Evolutionary conservation across 2,329 filamentous ascomycete species (phyloP).

Genomic region (Cordyceps fumosorosea): DNA sequence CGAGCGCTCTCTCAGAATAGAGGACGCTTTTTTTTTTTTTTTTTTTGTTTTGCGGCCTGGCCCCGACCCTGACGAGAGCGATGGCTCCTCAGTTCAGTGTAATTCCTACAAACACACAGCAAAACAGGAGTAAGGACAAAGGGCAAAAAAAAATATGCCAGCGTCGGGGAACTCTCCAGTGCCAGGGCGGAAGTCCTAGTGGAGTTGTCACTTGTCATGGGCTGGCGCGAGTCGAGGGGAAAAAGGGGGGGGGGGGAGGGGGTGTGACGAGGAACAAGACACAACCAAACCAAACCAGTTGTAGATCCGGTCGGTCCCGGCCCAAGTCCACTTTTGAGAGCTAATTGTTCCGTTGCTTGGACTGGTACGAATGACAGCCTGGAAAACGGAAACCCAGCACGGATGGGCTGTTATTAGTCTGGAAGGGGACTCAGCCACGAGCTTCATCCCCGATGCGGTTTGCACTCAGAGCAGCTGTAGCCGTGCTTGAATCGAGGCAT

Average conservation of each 20-base stretch:
- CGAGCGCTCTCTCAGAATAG: not conserved
- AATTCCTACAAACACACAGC: no score
- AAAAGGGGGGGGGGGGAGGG: not conserved
- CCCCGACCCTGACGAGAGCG: not conserved
- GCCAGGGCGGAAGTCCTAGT: not conserved
- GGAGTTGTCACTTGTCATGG: not conserved
- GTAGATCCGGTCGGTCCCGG: constrained; percentile 14
- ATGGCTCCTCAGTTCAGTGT: no score
- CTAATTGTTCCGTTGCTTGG: not conserved
- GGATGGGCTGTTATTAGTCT: not conserved
- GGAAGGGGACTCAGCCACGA: not conserved
- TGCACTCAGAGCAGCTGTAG: not conserved
- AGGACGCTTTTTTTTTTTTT: not conserved
- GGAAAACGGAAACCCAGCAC: not conserved
- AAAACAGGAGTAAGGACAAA: not conserved
- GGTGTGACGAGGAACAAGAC: not conserved
- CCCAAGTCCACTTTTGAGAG: constrained; percentile 3
- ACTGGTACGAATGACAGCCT: no score
- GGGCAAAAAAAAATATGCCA: not conserved
- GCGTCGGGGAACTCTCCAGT: not conserved
- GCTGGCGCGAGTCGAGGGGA: not conserved
- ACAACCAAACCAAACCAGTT: not conserved
- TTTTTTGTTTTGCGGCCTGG: not conserved
- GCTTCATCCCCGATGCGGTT: not conserved
- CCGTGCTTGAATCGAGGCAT: not conserved